Evolutionary conservation across 768 basidiomycete genomes (phyloP).

Genomic region (Hericium alpestre): DNA sequence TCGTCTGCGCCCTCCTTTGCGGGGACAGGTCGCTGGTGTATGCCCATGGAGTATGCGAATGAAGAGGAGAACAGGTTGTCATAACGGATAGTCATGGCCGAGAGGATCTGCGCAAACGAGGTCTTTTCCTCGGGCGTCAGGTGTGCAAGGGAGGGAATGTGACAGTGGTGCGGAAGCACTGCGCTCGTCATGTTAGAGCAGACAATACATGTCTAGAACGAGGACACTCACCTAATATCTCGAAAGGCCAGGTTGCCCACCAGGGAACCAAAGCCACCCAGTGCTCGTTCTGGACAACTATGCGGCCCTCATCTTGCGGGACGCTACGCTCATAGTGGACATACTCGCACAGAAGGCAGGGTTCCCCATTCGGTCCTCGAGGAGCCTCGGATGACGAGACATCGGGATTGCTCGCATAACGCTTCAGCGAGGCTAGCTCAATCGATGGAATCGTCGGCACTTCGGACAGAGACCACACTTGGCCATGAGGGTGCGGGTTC

Average conservation of each 20-base stretch:
- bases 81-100: constrained; percentile 52
- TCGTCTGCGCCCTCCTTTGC: constrained; percentile 10
- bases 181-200: not conserved
- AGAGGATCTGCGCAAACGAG: constrained; percentile 60
- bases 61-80: constrained; percentile 78
- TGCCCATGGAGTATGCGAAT: constrained; percentile 91
- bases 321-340: constrained; percentile 49
- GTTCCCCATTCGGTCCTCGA: constrained; percentile 40
- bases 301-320: constrained; percentile 36
- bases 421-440: constrained; percentile 48
- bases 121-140: constrained; percentile 50
- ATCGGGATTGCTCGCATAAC: constrained; percentile 31
- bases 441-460: constrained; percentile 61
- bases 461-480: constrained; percentile 71
- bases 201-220: not conserved
- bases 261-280: constrained; percentile 86
- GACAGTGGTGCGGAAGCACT: constrained; percentile 74
- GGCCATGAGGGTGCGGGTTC: constrained; percentile 90
- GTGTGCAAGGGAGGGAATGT: constrained; percentile 60
- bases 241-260: constrained; percentile 96
- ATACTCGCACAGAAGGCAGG: constrained; percentile 77
- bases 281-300: constrained; percentile 61
- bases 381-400: constrained; percentile 38
- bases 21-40: constrained; percentile 74
- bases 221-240: constrained; percentile 48